Percentiles rank a stretch among this genome's conserved stretches.
Conservation (phyloP, 257 asterid genomes). For the Solanum corneliomulleri region DNA sequence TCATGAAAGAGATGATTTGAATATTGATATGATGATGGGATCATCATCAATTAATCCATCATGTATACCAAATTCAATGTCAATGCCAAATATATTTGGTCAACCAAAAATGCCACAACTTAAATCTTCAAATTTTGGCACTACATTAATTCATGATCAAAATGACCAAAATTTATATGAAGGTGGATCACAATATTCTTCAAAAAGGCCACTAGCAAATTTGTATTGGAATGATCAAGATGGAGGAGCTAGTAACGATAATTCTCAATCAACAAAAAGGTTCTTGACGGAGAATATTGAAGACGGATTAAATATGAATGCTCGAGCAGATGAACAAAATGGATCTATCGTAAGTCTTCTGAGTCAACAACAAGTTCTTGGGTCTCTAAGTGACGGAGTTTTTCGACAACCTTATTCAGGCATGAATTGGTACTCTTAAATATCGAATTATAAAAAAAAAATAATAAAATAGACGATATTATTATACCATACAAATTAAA, state of each 20-base stretch:
- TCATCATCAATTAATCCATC: slow-evolving; percentile 13
- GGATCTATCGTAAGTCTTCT: slow-evolving; percentile 34
- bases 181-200: slow-evolving; percentile 15
- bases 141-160: slow-evolving; percentile 29
- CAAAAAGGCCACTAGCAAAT: slow-evolving; percentile 2
- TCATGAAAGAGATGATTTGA: slow-evolving; percentile 44
- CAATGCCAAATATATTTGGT: slow-evolving; percentile 10
- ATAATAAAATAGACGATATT: neutral
- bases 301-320: neutral
- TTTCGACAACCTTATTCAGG: slow-evolving; percentile 38
- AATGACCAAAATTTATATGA: slow-evolving; percentile 31
- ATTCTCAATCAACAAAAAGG: slow-evolving; percentile 38
- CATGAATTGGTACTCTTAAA: slow-evolving; percentile 53
- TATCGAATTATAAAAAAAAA: neutral
- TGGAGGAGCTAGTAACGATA: neutral
- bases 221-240: slow-evolving; percentile 39
- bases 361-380: slow-evolving; percentile 51
- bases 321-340: slow-evolving; percentile 13
- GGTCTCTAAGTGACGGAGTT: slow-evolving; percentile 54
- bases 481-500: neutral
- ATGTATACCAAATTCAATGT: neutral
- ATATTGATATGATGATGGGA: slow-evolving; percentile 20
- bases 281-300: slow-evolving; percentile 29
- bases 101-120: slow-evolving; percentile 16
- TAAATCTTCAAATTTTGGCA: slow-evolving; percentile 17